Evolutionary conservation across 139 green algal species (phyloP).

Genomic region (Coelastrella sp.): DNA sequence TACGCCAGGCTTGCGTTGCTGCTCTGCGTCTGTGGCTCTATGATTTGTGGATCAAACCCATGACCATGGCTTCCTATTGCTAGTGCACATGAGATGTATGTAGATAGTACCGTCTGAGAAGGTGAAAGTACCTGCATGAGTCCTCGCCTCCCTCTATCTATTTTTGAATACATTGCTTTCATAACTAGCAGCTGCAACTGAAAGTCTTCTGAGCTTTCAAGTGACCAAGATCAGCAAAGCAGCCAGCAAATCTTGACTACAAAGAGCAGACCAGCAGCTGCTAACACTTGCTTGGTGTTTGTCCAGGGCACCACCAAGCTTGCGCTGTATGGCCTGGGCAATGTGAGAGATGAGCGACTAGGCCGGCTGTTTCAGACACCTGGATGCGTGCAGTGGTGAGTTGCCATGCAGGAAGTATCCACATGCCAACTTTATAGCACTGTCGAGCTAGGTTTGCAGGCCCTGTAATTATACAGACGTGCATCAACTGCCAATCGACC

Average conservation of each 20-base stretch:
- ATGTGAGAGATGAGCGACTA: conserved; percentile 96
- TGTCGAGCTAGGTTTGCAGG: too few species aligned
- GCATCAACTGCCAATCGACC: too few species aligned
- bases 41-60: too few species aligned
- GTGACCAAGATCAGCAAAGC: neutral
- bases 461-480: too few species aligned
- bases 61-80: too few species aligned
- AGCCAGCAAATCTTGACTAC: too few species aligned
- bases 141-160: neutral
- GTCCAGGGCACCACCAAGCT: conserved; percentile 88
- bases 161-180: neutral
- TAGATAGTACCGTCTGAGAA: too few species aligned
- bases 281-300: neutral
- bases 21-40: neutral
- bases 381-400: conserved; percentile 80
- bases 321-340: conserved; percentile 97
- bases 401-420: neutral
- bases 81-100: neutral
- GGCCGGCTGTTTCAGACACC: conserved; percentile 89
- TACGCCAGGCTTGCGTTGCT: neutral
- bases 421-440: too few species aligned
- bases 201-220: neutral
- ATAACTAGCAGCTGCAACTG: too few species aligned
- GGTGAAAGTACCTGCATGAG: neutral
- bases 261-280: too few species aligned